These are phyloP conservation scores for Blastocystis hominis DNA, from an alignment of 352 stramenopile genomes.

Conservation along the genomic window DNA sequence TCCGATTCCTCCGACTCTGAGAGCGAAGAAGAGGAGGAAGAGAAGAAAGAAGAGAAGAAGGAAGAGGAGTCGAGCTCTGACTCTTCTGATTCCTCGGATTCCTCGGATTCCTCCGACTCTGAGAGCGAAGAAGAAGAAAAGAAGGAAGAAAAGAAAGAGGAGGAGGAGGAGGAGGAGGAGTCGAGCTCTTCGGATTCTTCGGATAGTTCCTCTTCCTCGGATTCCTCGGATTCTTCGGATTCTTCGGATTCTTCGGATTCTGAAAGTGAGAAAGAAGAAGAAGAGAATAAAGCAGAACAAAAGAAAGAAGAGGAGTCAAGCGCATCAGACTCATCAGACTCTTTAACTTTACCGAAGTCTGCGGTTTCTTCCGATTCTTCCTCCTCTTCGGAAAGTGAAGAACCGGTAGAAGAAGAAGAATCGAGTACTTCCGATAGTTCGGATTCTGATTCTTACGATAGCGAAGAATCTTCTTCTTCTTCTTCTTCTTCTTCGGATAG, in stretches of 20 bases:
- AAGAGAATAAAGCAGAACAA: background rate
- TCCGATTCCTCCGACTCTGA: background rate
- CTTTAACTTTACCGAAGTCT: background rate
- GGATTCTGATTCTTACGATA: background rate
- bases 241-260: background rate
- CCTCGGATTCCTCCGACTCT: background rate
- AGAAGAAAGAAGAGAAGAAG: background rate
- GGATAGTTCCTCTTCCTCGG: background rate
- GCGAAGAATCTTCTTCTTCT: background rate
- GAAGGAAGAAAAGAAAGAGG: background rate
- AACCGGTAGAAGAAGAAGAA: background rate
- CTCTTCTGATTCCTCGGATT: background rate
- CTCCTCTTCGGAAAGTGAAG: background rate
- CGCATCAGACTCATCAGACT: background rate
- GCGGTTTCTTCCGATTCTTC: background rate
- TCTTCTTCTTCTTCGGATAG: background rate
- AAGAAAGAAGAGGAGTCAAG: background rate
- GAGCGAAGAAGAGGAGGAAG: background rate
- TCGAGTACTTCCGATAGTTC: background rate
- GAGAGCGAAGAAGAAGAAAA: constrained; percentile 9
- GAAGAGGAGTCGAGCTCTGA: background rate
- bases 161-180: background rate
- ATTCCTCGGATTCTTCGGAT: background rate
- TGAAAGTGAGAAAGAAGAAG: background rate
- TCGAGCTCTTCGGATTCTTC: constrained; percentile 5